Conservation (phyloP, 208 protist genomes). For the Sergeia podlipaevii region DNA sequence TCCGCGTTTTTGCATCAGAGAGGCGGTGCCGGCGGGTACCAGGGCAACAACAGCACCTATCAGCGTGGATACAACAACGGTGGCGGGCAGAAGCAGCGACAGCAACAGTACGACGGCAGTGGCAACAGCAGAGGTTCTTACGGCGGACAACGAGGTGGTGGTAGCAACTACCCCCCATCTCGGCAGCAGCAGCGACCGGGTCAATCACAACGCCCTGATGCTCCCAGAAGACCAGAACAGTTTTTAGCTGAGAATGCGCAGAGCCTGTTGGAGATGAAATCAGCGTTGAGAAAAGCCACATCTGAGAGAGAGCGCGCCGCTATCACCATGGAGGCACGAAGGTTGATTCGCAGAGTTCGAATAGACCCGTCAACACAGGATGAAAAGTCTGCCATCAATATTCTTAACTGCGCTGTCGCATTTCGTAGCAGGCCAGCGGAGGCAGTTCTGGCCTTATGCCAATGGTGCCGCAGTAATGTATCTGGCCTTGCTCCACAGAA, state of each 20-base stretch:
- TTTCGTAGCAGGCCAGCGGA: conserved; percentile 36
- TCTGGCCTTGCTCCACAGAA: conserved; percentile 65
- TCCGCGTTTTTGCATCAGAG: conserved; percentile 1
- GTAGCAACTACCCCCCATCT: neutral
- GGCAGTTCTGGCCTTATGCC: conserved; percentile 42
- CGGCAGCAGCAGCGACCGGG: conserved; percentile 9
- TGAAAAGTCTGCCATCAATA: conserved; percentile 60
- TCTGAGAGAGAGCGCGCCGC: conserved; percentile 36
- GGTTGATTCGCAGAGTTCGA: conserved; percentile 33
- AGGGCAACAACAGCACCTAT: neutral
- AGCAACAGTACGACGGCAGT: neutral
- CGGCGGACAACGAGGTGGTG: conserved; percentile 2
- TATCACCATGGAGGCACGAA: conserved; percentile 47
- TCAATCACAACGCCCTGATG: conserved; percentile 7
- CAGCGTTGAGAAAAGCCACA: conserved; percentile 50
- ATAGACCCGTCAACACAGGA: conserved; percentile 85
- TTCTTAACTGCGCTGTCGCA: conserved; percentile 71
- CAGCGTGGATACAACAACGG: conserved; percentile 1
- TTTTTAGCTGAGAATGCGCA: conserved; percentile 49
- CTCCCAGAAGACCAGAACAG: conserved; percentile 6
- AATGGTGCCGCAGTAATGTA: conserved; percentile 69
- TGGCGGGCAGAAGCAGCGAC: neutral
- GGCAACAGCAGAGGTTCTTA: neutral
- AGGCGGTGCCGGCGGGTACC: neutral
- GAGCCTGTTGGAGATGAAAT: conserved; percentile 62